phyloP scores from a whole-genome alignment of 768 basidiomycete species.

The Cubamyces sp. region DNA sequence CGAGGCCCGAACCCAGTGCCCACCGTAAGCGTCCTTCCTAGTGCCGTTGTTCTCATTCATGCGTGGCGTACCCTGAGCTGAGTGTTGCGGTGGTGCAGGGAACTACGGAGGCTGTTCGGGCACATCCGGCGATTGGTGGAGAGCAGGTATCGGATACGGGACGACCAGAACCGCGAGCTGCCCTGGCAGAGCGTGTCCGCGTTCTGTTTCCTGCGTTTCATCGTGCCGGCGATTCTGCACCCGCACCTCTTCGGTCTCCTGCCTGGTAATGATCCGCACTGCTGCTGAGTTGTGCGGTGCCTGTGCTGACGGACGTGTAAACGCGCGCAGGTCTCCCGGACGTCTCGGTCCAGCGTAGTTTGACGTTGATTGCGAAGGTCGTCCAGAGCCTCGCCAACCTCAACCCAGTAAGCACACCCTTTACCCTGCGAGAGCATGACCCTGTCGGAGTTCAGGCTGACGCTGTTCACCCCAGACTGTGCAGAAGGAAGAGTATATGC shows the following conservation, averaged over 20 bases:
- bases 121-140: conserved; percentile 77
- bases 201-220: conserved; percentile 87
- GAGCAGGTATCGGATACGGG: conserved; percentile 53
- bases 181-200: conserved; percentile 87
- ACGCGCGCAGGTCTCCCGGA: conserved; percentile 63
- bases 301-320: background rate
- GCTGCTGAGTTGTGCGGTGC: too few relatives aligned
- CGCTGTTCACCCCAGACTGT: conserved; percentile 44
- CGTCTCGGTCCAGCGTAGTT: conserved; percentile 70
- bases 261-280: conserved; percentile 52
- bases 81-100: conserved; percentile 45
- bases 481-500: conserved; percentile 84
- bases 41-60: too few relatives aligned
- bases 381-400: conserved; percentile 89
- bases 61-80: background rate
- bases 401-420: conserved; percentile 56
- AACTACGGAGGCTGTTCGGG: conserved; percentile 70
- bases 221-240: conserved; percentile 88
- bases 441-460: background rate
- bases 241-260: conserved; percentile 83
- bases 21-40: conserved; percentile 65
- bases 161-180: conserved; percentile 55
- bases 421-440: background rate
- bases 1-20: conserved; percentile 71
- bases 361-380: conserved; percentile 87